Evolutionary conservation across 2,329 filamentous ascomycete genomes (phyloP).

Genomic region (Aspergillus proliferans): DNA sequence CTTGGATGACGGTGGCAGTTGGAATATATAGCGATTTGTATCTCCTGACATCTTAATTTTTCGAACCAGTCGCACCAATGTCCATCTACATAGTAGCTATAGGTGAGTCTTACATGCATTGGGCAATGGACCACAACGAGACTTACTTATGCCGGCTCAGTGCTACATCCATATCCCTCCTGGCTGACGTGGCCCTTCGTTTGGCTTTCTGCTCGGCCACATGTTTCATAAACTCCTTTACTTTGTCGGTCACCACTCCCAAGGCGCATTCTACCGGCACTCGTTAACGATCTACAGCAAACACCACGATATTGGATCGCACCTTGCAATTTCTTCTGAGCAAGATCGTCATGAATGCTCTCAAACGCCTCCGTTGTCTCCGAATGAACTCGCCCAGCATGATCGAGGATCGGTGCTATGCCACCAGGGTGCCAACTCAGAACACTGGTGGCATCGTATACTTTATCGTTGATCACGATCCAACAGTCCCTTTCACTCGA

Average conservation of each 20-base stretch:
- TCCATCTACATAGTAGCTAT: constrained; percentile 32
- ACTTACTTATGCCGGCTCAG: constrained; percentile 30
- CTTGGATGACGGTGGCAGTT: constrained; percentile 27
- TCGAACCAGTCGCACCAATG: constrained; percentile 38
- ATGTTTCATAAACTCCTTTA: constrained; percentile 42
- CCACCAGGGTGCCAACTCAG: constrained; percentile 48
- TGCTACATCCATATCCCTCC: constrained; percentile 29
- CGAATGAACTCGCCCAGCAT: constrained; percentile 46
- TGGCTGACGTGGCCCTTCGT: constrained; percentile 31
- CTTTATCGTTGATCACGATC: constrained; percentile 49
- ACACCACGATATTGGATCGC: constrained; percentile 35
- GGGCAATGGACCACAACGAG: not conserved
- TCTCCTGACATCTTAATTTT: constrained; percentile 41
- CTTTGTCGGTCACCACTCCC: constrained; percentile 46
- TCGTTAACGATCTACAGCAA: constrained; percentile 17
- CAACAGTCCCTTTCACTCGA: constrained; percentile 45
- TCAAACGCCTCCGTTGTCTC: constrained; percentile 47
- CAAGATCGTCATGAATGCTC: constrained; percentile 48
- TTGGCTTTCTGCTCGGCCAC: constrained; percentile 38
- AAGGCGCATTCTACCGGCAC: constrained; percentile 43
- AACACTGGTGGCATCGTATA: constrained; percentile 46
- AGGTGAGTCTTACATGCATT: not conserved
- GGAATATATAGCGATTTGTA: constrained; percentile 10
- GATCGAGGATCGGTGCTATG: constrained; percentile 42
- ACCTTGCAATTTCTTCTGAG: constrained; percentile 45